Conservation (phyloP, 176 grass and related monocot genomes). For the maize (Zea mays) region Zm-B73-REFERENCE-NAM-5.0 NC_050102.1:7237501-7238000, state of each 20-base stretch:
- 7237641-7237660: conserved; percentile 72
- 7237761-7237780: conserved; percentile 36
- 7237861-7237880: conserved; percentile 31
- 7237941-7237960: conserved; percentile 48
- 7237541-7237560: too few species aligned
- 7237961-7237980: conserved; percentile 55
- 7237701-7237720: conserved; percentile 66
- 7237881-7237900: conserved; percentile 81
- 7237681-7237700: conserved; percentile 59
- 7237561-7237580: conserved; percentile 4
- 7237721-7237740: conserved; percentile 68
- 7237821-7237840: too few species aligned
- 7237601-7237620: conserved; percentile 59
- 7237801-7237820: too few species aligned
- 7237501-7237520: too few species aligned
- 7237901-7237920: conserved; percentile 86
- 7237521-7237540: too few species aligned
- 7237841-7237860: too few species aligned
- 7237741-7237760: conserved; percentile 80
- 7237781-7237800: too few species aligned
- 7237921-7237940: conserved; percentile 78
- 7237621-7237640: conserved; percentile 68
- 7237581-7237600: conserved; percentile 29
- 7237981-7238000: conserved; percentile 33
- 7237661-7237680: conserved; percentile 56